Base-by-base conservation (phyloP, 371 early-diverging fungal genomes). In the Apophysomyces ossiformis region DNA sequence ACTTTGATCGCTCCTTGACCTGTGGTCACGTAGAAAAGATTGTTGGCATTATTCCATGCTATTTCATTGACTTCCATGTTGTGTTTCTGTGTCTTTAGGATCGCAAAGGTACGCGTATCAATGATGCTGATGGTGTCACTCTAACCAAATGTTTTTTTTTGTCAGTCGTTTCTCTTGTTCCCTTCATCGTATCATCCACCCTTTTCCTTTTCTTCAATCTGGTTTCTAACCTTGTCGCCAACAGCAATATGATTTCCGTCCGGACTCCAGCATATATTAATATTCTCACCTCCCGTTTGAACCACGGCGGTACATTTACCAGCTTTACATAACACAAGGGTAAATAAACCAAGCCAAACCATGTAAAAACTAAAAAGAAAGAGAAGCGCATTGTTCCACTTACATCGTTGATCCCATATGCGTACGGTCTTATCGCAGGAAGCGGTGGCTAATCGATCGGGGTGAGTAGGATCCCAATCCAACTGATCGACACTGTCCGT, bases 351-450 rank as follows among this genome's bases (percentile, higher is more conserved):
- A 26, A 1, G 32, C 32, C 32, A 26, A 26, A 26, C 32, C 21
- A 16, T 58, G 50, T 46, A 54, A 2, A 32, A 6, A 13, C 1
- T 6, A 13, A 45, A 13, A 39, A 47, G 57, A 41, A 11, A 47
- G 26, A 26, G 26, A 26, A 26, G 26, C 32, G 3, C 32, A 26
- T 26, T 26, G 32, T 26, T 26, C 2, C 32, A 39, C 83, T 69
- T 83, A 92, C 93, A 82, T 70, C 94, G 78, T 50, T 91, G 84
- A 77, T 94, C 94, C 96, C 96, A 96, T 63, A 96, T 77, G 18
- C 94, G 79, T 1, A 94, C 91, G 0, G 92, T 92, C 69, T 87
- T 90, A 77, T 96, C 96, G 60, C 89, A 85, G 13, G 93, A 92
- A 5, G 93, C 93, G 5, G 96, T 92, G 0, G 93, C 95, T 57